Evolutionary conservation across 192 early-diverging fungal species (phyloP), one percentile per base, ranked within the genome.

Genomic region (Backusella liffmaniae): DNA sequence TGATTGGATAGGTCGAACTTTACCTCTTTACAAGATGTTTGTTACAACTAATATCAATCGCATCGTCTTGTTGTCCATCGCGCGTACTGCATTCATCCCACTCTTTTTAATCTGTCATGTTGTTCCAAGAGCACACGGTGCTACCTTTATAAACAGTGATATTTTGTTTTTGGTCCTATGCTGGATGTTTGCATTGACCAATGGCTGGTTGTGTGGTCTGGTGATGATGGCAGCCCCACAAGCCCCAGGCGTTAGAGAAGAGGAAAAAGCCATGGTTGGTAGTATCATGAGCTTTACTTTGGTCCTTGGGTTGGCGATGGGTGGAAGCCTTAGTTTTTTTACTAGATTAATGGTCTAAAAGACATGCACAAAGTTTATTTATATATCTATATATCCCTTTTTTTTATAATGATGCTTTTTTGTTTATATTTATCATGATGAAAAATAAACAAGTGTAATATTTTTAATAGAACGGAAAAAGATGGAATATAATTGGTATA

Each of bases 1-100:
- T 41, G 94, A 95, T 76, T 93, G 90, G 88, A 23, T 90, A 4
- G 94, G 94, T 26, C 85, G 89, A 29, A 74, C 79, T n/a, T 75
- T 89, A 9, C 85, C 86, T n/a, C 70, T 88, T 26, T 46, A 87
- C 13, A 76, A 85, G 34, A 85, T 75, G 30, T 83, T 91, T 46
- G 76, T 77, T 1, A 88, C 88, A 29, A 85, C 84, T 65, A 84
- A 86, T 53, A 76, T 78, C 2, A 77, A 80, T 73, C 68, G 82
- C 56, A 41, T 91, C 56, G 39, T 88, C 41, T 9, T 76, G 0
- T 71, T 86, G 1, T 87, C 90, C 0, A 69, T 90, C 2, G 66
- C 77, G 4, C 87, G 92, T 6, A 71, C 90, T 0, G 36, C 86
- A 5, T 90, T 92, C 32, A 84, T 95, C 3, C 92, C 93, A 0